Evolutionary conservation across 2,329 filamentous ascomycete species (phyloP), one percentile per base, ranked within the genome.

Genomic region (Xylaria sp.): DNA sequence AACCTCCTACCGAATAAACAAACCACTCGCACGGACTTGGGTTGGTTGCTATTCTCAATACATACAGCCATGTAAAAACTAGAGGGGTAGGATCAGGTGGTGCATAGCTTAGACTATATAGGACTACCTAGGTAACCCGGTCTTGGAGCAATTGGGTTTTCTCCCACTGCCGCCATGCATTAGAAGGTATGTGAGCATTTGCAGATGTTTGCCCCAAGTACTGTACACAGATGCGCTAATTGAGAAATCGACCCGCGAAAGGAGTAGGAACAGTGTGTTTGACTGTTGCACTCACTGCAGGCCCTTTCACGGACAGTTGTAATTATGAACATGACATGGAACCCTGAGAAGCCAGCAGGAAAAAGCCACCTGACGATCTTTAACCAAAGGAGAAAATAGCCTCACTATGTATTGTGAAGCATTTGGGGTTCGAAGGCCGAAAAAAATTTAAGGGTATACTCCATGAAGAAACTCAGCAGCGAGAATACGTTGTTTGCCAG

Each of bases 401-500:
- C n/a, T n/a, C n/a, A n/a, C n/a, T n/a, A n/a, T n/a, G n/a, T n/a
- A n/a, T n/a, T n/a, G n/a, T n/a, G n/a, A n/a, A n/a, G n/a, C n/a
- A n/a, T n/a, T n/a, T n/a, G n/a, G n/a, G n/a, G n/a, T n/a, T n/a
- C n/a, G n/a, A n/a, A n/a, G n/a, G 31, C 31, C 31, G 31, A 35
- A 35, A 35, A 35, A n/a, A n/a, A n/a, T n/a, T n/a, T n/a, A n/a
- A n/a, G n/a, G n/a, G n/a, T n/a, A n/a, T n/a, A n/a, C n/a, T n/a
- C n/a, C n/a, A n/a, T n/a, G n/a, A n/a, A n/a, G n/a, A n/a, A n/a
- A n/a, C n/a, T n/a, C n/a, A n/a, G n/a, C n/a, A n/a, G n/a, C n/a
- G n/a, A n/a, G 4, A 51, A 46, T 46, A 53, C 31, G 57, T 54
- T 19, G 44, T 56, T 53, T 43, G 46, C n/a, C 35, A 47, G 43